Conservation (phyloP, 192 early-diverging fungal genomes). For the Phlyctochytrium bullatum region DNA sequence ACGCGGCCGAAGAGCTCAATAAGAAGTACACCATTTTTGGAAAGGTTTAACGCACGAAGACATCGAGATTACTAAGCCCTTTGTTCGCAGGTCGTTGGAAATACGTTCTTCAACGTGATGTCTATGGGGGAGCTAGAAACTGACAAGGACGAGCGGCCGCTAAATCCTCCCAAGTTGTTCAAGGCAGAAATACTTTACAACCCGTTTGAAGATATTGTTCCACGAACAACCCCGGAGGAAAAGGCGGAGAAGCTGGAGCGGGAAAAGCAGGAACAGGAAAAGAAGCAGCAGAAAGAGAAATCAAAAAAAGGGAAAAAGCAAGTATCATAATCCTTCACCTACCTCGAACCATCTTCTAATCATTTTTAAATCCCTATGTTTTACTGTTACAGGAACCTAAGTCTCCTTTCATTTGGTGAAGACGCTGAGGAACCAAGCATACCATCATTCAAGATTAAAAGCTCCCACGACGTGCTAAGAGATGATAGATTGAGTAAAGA, state of each 20-base stretch:
- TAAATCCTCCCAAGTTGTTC: constrained; percentile 69
- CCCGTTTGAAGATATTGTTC: constrained; percentile 89
- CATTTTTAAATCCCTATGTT: constrained; percentile 11
- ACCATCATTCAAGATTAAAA: constrained; percentile 51
- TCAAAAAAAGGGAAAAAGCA: constrained; percentile 65
- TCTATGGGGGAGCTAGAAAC: constrained; percentile 80
- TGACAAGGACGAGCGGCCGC: constrained; percentile 76
- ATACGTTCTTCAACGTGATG: constrained; percentile 87
- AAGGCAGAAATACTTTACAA: constrained; percentile 71
- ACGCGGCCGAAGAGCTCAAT: constrained; percentile 76
- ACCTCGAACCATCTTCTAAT: too few relatives aligned
- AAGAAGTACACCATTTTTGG: constrained; percentile 93
- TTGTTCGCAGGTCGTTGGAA: constrained; percentile 68
- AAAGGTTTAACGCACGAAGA: constrained; percentile 49
- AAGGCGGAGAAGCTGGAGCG: constrained; percentile 24
- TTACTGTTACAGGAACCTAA: constrained; percentile 53
- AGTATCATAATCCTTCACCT: too few relatives aligned
- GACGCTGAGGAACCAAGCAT: constrained; percentile 66
- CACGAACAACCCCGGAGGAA: constrained; percentile 56
- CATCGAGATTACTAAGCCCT: neutral
- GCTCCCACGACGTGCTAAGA: constrained; percentile 75
- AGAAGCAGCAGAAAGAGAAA: constrained; percentile 16
- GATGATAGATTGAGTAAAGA: constrained; percentile 35
- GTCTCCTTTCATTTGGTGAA: constrained; percentile 87
- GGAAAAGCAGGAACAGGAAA: constrained; percentile 32